Evolutionary conservation across 176 grass and related monocot species (phyloP).

Genomic region (Cenchrus purpureus): DNA sequence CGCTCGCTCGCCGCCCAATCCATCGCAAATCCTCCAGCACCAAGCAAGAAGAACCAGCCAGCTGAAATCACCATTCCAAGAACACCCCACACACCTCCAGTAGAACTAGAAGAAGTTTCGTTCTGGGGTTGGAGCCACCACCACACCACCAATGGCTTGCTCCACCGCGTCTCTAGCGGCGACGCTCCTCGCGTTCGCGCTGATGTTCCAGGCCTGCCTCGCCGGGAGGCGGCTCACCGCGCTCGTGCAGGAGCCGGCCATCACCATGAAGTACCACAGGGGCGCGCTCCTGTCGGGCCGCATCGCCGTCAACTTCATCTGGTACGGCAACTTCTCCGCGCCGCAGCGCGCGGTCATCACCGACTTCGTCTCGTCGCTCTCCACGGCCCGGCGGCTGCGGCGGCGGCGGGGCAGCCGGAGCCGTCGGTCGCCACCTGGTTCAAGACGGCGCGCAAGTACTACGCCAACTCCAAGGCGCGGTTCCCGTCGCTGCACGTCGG

Average conservation of each 20-base stretch:
- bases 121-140: neutral
- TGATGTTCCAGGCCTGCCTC: constrained; percentile 37
- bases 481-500: constrained; percentile 48
- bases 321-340: constrained; percentile 82
- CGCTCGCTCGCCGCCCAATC: neutral
- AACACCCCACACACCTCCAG: neutral
- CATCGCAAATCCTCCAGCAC: neutral
- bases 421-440: constrained; percentile 79
- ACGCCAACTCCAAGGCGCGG: constrained; percentile 55
- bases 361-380: constrained; percentile 73
- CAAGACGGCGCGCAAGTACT: constrained; percentile 75
- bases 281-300: constrained; percentile 71
- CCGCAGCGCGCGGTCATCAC: constrained; percentile 65
- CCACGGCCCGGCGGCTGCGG: neutral
- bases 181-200: constrained; percentile 16
- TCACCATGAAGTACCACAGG: constrained; percentile 85
- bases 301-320: constrained; percentile 71
- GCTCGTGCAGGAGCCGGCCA: constrained; percentile 59
- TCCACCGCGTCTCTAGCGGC: neutral
- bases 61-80: neutral
- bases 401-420: constrained; percentile 34
- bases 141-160: constrained; percentile 17
- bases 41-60: neutral
- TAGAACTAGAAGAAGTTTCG: neutral
- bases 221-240: constrained; percentile 44